Evolutionary conservation across 441 rosid species (phyloP).

Genomic region (Erodium trifolium): DNA sequence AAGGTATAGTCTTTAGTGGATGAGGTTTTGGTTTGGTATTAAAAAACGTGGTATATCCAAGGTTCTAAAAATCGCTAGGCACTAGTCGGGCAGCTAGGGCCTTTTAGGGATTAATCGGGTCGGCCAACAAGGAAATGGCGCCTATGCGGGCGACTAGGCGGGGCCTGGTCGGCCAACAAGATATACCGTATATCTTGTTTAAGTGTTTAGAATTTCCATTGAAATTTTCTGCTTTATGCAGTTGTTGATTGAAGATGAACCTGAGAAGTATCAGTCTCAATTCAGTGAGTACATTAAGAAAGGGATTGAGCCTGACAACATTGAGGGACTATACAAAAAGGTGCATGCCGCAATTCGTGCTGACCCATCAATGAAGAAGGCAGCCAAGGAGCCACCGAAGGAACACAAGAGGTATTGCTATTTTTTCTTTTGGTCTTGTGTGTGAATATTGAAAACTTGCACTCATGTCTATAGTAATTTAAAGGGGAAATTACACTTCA

Average conservation of each 20-base stretch:
- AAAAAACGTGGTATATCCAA: no score
- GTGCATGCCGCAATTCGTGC: constrained; percentile 34
- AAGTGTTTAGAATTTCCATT: background rate
- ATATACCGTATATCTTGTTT: background rate
- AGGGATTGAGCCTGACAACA: constrained; percentile 60
- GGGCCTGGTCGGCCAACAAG: no score
- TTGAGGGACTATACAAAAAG: constrained; percentile 68
- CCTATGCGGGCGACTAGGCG: no score
- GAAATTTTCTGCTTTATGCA: constrained; percentile 17
- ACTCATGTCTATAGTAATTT: background rate
- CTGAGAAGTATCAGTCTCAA: constrained; percentile 85
- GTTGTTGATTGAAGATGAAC: constrained; percentile 70
- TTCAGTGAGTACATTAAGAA: constrained; percentile 62
- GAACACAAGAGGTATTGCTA: constrained; percentile 57
- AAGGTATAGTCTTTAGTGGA: constrained; percentile 27
- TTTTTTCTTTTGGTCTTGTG: background rate
- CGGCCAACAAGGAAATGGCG: no score
- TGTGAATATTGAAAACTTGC: background rate
- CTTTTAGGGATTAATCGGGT: no score
- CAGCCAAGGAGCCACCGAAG: constrained; percentile 51
- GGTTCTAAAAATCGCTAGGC: no score
- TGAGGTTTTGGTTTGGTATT: background rate
- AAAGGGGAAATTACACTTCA: background rate
- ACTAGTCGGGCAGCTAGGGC: no score
- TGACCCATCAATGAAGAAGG: constrained; percentile 59